Evolutionary conservation across 2,329 filamentous ascomycete genomes (phyloP), one percentile per base, ranked within the genome.

Genomic region (Pestalotiopsis sp.): DNA sequence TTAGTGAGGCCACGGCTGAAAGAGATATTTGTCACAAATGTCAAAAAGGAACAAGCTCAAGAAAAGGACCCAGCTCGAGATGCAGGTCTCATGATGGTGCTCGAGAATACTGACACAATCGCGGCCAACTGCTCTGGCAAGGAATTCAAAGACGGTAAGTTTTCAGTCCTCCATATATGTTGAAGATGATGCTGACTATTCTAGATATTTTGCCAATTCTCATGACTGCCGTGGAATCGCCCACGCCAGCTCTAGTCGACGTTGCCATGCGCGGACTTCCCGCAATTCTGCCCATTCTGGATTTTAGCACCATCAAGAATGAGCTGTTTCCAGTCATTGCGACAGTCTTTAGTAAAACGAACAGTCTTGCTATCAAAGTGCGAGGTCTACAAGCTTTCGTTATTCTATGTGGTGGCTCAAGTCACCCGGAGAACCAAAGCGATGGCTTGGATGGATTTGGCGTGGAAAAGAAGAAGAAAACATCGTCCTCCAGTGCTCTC

Each of bases 251-350:
- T 1, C 85, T 99, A 17, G 92, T 98, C 0, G 96, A 98, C 80
- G 92, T 93, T 3, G 91, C 94, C 2, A 84, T 99, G 14, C 88
- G 92, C 64, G 93, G 91, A 36, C 82, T 99, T 4, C 91, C 94
- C 1, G 86, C 89, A 1, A 88, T 98, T n/a, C 83, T 98, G 4
- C 93, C 94, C 0, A 90, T 96, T 2, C 89, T 99, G 7, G 96
- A 99, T 80, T 98, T 98, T 74, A 97, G 92, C 73, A 98, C 95
- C 0, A 95, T 98, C 75, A 99, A 98, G 80, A 96, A 97, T 74
- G 95, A 98, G 71, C 87, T 99, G 1, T 99, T 99, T 79, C 96
- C 96, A 0, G 91, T 97, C 1, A 93, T 99, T 71, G 93, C 95
- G 1, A 84, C 87, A 9, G 96, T 98, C 0, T 99, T 99, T 77